These are phyloP conservation scores for Maudiozyma bulderi DNA, from an alignment of 805 yeast species.

Conservation along the genomic window DNA sequence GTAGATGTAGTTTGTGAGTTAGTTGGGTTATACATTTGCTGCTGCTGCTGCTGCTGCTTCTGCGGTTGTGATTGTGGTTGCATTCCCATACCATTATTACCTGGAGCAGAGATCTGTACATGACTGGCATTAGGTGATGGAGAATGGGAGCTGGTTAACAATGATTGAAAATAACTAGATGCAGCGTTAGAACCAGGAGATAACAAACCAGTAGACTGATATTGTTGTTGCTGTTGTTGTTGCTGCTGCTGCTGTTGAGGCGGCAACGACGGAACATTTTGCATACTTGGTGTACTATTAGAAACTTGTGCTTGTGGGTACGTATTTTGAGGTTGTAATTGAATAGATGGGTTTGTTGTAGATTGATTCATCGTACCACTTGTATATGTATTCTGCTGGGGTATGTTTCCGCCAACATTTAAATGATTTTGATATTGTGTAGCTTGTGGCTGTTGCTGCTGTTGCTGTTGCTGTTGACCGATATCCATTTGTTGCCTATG, in stretches of 20 bases:
- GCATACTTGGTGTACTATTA: neutral
- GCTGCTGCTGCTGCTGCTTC: neutral
- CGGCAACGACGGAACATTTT: neutral
- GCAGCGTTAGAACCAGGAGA: constrained; percentile 17
- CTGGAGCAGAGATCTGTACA: constrained; percentile 5
- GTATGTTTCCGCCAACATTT: constrained; percentile 1
- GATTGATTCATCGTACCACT: neutral
- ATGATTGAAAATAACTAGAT: constrained; percentile 21
- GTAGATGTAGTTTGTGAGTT: too few relatives aligned
- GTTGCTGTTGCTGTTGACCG: neutral
- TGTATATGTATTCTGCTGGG: neutral
- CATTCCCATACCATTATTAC: neutral
- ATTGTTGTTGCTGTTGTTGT: constrained; percentile 2
- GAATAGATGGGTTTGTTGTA: neutral
- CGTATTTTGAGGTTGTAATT: neutral
- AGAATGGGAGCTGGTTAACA: constrained; percentile 23
- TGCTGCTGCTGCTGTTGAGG: constrained; percentile 2
- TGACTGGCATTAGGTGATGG: constrained; percentile 14
- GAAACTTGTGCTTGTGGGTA: neutral
- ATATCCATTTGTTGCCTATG: neutral
- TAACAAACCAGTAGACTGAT: constrained; percentile 11
- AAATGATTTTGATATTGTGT: neutral
- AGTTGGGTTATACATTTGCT: too few relatives aligned
- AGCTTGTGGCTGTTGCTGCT: constrained; percentile 6
- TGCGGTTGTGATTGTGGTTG: neutral